phyloP scores from a whole-genome alignment of 2,329 filamentous ascomycete species.

The Fusarium euwallaceae region DNA sequence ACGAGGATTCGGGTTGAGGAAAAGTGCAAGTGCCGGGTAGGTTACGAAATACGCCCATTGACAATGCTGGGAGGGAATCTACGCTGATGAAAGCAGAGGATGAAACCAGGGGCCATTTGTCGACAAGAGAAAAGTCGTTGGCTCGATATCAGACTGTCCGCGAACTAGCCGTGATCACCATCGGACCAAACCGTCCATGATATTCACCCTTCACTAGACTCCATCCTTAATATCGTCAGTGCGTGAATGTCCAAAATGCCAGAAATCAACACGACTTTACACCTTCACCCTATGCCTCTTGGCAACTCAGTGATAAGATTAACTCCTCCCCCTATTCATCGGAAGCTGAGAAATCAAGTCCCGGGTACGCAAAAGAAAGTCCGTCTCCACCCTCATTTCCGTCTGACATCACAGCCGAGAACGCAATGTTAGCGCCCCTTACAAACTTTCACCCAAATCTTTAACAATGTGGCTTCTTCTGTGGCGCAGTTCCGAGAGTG shows the following conservation, averaged over 20 bases:
- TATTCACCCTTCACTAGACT: neutral
- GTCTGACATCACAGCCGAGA: neutral
- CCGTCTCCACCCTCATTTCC: conserved; percentile 8
- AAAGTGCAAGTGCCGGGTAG: neutral
- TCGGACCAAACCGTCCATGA: neutral
- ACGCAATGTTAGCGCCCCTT: neutral
- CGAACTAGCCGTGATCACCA: too few species aligned
- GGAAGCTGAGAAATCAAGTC: neutral
- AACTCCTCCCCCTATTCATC: too few species aligned
- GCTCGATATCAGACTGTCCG: too few species aligned
- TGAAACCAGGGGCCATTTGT: too few species aligned
- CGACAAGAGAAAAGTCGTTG: too few species aligned
- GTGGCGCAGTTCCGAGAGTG: conserved; percentile 14
- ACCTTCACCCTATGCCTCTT: neutral
- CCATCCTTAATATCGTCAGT: neutral
- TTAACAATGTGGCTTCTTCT: conserved; percentile 13
- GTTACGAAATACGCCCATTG: neutral
- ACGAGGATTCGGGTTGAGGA: neutral
- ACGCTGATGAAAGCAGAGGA: too few species aligned
- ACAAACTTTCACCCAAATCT: neutral
- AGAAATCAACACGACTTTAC: neutral
- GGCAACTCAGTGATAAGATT: too few species aligned
- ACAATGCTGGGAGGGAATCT: neutral
- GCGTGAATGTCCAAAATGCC: neutral
- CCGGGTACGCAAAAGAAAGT: neutral